Percentiles rank a stretch among this genome's conserved stretches.
These are phyloP conservation scores for Glebionis coronaria DNA, from an alignment of 129 eudicot genomes.

Conservation along the genomic window DNA sequence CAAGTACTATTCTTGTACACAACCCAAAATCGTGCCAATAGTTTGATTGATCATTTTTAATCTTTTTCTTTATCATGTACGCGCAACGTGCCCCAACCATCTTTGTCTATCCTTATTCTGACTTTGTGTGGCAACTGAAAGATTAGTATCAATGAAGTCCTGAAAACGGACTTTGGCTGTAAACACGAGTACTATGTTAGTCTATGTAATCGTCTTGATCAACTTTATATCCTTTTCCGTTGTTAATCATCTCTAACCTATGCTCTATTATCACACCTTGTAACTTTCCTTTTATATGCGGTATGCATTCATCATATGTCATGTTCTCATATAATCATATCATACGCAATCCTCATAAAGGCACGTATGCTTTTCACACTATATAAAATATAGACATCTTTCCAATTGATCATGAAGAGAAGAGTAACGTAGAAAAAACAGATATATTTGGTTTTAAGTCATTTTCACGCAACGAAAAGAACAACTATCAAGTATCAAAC, in stretches of 20 bases:
- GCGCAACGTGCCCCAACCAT: too few species aligned
- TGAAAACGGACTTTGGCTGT: too few species aligned
- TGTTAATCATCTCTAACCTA: not conserved
- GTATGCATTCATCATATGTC: not conserved
- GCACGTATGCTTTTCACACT: not conserved
- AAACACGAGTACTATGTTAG: not conserved
- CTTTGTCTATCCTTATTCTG: too few species aligned
- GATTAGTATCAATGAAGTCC: too few species aligned
- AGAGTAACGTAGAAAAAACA: slow-evolving; percentile 23
- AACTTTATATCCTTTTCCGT: not conserved
- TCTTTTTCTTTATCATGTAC: too few species aligned
- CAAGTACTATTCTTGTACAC: too few species aligned
- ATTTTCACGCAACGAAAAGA: slow-evolving; percentile 19
- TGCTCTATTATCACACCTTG: not conserved
- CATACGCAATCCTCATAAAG: slow-evolving; percentile 1
- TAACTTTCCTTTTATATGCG: not conserved
- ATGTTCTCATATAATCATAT: not conserved
- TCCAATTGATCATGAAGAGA: not conserved
- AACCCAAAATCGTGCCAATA: too few species aligned
- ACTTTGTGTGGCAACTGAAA: too few species aligned
- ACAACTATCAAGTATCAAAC: slow-evolving; percentile 10
- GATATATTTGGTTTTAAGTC: slow-evolving; percentile 5
- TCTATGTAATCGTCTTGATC: not conserved
- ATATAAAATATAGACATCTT: not conserved
- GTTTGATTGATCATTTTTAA: too few species aligned